phyloP scores from a whole-genome alignment of 2,329 filamentous ascomycete species.

The Pseudopyrenochaeta lycopersici region DNA sequence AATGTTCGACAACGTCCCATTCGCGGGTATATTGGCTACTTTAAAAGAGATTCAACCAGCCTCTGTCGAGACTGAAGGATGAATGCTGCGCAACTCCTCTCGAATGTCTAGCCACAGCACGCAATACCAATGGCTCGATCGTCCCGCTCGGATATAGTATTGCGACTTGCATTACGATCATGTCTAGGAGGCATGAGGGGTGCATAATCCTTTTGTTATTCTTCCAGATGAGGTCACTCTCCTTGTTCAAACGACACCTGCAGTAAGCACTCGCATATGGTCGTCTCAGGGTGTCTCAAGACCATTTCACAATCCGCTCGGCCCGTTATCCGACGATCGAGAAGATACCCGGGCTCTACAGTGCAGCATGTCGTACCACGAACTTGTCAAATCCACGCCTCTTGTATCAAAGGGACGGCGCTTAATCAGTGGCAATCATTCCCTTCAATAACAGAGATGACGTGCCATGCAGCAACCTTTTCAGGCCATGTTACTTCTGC shows the following conservation, averaged over 20 bases:
- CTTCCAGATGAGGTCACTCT: no score
- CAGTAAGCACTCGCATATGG: constrained; percentile 1
- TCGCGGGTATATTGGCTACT: no score
- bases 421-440: constrained; percentile 3
- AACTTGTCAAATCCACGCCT: constrained; percentile 36
- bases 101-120: no score
- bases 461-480: constrained; percentile 3
- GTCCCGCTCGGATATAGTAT: no score
- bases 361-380: constrained; percentile 24
- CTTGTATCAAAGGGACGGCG: constrained; percentile 16
- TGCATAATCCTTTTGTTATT: no score
- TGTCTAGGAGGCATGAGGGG: no score
- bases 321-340: constrained; percentile 3
- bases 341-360: background rate
- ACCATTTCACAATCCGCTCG: constrained; percentile 7
- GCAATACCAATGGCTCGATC: no score
- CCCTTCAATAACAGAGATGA: constrained; percentile 3
- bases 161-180: no score
- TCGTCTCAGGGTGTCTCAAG: constrained; percentile 2
- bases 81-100: no score
- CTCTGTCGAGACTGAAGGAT: no score
- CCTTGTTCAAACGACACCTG: constrained; percentile 7
- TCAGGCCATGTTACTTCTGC: constrained; percentile 4
- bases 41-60: no score
- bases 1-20: no score